Percentiles rank a stretch among this genome's conserved stretches.
Evolutionary conservation across 768 basidiomycete species (phyloP).

Genomic region (Tremella yokohamensis): DNA sequence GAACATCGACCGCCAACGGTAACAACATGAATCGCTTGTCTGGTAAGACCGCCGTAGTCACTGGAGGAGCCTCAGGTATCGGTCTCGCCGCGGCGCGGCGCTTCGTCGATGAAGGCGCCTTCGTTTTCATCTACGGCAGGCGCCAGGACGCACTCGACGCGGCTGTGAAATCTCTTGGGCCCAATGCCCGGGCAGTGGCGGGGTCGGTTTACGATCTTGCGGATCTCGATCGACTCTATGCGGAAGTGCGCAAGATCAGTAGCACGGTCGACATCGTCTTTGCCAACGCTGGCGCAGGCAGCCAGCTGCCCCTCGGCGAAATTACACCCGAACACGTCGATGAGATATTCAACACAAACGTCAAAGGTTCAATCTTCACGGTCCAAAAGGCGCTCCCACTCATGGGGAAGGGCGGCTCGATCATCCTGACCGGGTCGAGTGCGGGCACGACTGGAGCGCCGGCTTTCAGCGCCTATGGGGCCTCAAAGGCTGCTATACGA

Average conservation of each 20-base stretch:
- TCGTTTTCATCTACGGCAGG: slow-evolving; percentile 26
- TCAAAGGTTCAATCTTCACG: slow-evolving; percentile 19
- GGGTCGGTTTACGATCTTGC: slow-evolving; percentile 13
- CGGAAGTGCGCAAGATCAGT: slow-evolving; percentile 4
- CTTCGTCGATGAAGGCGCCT: slow-evolving; percentile 24
- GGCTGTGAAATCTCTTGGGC: slow-evolving; percentile 10
- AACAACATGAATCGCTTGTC: slow-evolving; percentile 3
- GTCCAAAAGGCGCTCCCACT: slow-evolving; percentile 17
- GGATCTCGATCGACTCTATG: slow-evolving; percentile 16
- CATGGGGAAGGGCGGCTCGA: slow-evolving; percentile 13
- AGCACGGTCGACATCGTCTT: slow-evolving; percentile 15
- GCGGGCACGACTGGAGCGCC: slow-evolving; percentile 12
- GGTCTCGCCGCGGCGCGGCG: slow-evolving; percentile 29
- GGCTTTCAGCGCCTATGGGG: slow-evolving; percentile 10
- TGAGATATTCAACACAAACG: slow-evolving; percentile 20
- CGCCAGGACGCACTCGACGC: slow-evolving; percentile 12
- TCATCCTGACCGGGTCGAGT: slow-evolving; percentile 15
- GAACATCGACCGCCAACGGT: too few species aligned
- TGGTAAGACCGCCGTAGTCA: slow-evolving; percentile 14
- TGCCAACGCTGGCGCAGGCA: slow-evolving; percentile 17
- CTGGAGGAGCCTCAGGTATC: slow-evolving; percentile 20
- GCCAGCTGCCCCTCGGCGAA: slow-evolving; percentile 12
- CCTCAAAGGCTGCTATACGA: slow-evolving; percentile 12
- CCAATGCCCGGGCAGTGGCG: slow-evolving; percentile 12
- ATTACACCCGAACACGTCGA: slow-evolving; percentile 20